Conservation (phyloP, 2,329 filamentous ascomycete species). For the Sporothrix dimorphospora region DNA sequence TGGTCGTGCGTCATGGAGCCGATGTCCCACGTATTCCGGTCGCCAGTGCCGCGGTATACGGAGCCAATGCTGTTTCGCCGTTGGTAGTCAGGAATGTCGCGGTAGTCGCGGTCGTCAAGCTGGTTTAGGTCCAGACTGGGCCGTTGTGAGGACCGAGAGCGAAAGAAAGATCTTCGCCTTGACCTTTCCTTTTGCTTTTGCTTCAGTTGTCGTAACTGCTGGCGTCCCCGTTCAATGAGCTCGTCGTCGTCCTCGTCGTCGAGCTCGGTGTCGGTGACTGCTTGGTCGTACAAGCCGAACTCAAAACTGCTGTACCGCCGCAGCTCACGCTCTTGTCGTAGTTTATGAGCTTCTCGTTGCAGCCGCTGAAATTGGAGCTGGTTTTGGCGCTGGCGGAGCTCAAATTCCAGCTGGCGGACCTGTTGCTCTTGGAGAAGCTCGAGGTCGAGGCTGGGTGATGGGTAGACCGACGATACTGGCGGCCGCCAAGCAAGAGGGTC, state of each 20-base stretch:
- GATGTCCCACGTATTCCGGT: constrained; percentile 21
- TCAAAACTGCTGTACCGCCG: constrained; percentile 1
- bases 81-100: constrained; percentile 6
- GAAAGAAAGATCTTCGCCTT: constrained; percentile 19
- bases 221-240: constrained; percentile 3
- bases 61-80: constrained; percentile 41
- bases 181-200: neutral
- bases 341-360: neutral
- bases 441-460: constrained; percentile 23
- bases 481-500: constrained; percentile 28
- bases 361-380: constrained; percentile 1
- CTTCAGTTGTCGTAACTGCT: constrained; percentile 30
- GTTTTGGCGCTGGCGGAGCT: constrained; percentile 28
- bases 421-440: constrained; percentile 31
- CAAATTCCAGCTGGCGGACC: constrained; percentile 28
- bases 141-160: constrained; percentile 15
- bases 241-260: neutral
- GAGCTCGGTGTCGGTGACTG: neutral
- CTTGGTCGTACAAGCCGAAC: neutral
- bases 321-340: constrained; percentile 17
- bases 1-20: constrained; percentile 42
- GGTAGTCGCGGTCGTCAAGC: neutral
- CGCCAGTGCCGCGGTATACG: constrained; percentile 30
- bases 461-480: constrained; percentile 20
- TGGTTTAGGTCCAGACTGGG: neutral